phyloP scores from a whole-genome alignment of 2,329 filamentous ascomycete genomes.

The Fusarium penzigii region DNA sequence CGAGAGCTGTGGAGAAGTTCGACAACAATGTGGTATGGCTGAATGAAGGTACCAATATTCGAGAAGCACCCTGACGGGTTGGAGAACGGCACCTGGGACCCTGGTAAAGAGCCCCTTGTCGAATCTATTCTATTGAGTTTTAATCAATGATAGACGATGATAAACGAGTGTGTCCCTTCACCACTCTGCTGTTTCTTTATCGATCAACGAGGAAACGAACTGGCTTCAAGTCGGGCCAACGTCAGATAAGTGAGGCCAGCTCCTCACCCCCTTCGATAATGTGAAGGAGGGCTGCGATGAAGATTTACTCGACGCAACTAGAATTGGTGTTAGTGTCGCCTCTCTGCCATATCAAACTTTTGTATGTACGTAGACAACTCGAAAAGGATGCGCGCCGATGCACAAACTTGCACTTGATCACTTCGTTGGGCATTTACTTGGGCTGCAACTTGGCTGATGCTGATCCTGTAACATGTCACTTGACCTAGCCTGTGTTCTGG shows the following conservation, averaged over 20 bases:
- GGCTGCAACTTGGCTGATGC: not conserved
- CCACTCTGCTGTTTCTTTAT: not conserved
- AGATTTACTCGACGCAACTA: not conserved
- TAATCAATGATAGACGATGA: no score
- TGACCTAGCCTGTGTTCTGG: not conserved
- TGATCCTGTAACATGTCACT: not conserved
- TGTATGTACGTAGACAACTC: not conserved
- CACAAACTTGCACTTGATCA: not conserved
- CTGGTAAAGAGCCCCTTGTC: not conserved
- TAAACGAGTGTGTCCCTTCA: no score
- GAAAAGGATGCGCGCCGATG: not conserved
- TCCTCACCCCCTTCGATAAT: not conserved
- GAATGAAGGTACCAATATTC: slow-evolving; percentile 1
- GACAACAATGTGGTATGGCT: slow-evolving; percentile 21
- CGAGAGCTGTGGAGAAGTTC: slow-evolving; percentile 27
- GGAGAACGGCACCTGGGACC: slow-evolving; percentile 23
- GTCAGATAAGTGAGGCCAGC: not conserved
- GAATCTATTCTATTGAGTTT: no score
- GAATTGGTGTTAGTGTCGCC: not conserved
- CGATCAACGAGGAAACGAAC: not conserved
- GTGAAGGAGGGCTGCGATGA: not conserved
- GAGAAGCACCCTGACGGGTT: slow-evolving; percentile 10
- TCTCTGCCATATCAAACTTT: not conserved
- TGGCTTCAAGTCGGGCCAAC: not conserved
- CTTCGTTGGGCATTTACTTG: not conserved